Evolutionary conservation across 257 asterid species (phyloP).

Genomic region (Salvia splendens): DNA sequence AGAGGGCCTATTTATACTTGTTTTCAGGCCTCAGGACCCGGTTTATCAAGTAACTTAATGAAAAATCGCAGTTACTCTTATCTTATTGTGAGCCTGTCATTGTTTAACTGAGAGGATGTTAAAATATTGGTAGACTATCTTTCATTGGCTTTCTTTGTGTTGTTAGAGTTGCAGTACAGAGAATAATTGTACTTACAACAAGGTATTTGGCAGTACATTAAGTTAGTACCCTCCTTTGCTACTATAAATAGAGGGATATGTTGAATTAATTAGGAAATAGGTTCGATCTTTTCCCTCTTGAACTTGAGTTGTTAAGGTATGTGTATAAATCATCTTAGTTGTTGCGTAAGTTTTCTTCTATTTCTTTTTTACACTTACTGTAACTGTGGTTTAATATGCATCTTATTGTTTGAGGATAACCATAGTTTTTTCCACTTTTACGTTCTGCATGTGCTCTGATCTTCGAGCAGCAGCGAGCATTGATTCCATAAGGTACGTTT

Average conservation of each 20-base stretch:
- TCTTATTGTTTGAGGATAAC: conserved; percentile 8
- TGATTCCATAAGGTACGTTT: conserved; percentile 23
- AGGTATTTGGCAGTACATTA: conserved; percentile 12
- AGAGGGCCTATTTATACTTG: conserved; percentile 8
- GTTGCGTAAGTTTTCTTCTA: no score
- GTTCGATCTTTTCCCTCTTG: neutral
- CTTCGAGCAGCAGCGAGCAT: conserved; percentile 8
- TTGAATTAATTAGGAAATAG: neutral
- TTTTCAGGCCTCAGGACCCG: no score
- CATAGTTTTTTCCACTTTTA: neutral
- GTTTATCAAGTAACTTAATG: no score
- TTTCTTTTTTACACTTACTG: no score
- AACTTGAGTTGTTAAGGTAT: neutral
- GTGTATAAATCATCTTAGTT: conserved; percentile 13
- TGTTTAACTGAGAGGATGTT: neutral
- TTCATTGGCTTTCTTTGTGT: neutral
- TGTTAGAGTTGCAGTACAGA: neutral
- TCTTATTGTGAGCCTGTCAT: neutral
- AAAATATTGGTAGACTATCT: conserved; percentile 5
- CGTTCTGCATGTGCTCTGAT: conserved; percentile 4
- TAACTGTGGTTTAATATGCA: neutral
- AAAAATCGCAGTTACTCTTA: neutral
- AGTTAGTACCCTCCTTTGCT: neutral
- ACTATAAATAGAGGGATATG: conserved; percentile 20
- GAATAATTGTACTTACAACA: conserved; percentile 27